Base-by-base conservation (phyloP, 2,329 filamentous ascomycete genomes). In the Sclerotinia glacialis region DNA sequence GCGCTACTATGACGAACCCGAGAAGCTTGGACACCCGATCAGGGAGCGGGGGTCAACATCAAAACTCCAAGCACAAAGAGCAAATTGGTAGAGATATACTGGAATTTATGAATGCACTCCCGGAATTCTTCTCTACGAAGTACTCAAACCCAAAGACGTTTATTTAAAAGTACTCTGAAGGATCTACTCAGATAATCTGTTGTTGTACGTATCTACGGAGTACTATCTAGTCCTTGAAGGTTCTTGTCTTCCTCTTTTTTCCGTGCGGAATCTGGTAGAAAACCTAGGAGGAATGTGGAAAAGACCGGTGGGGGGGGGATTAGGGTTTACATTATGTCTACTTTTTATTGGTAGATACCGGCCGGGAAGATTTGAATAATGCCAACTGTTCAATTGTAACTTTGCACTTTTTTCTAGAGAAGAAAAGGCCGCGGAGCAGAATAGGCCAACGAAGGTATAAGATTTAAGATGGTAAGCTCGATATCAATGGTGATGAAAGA, bases 1-100 rank as follows among this genome's bases (percentile, higher is more conserved):
- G 40, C 42, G 63, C 52, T 56, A 63, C 54, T 47, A 54, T 65
- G 62, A 65, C 62, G 62, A 53, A 64, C 55, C 55, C 23, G 28
- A 46, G 46, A 49, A 64, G 61, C 61, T 64, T 64, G 31, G 52
- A 59, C 63, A 64, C 44, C 11, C 52, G 62, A 50, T 52, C 59
- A 40, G 55, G 37, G 52, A 44, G 62, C 52, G 42, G 62, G 62
- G 59, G 59, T 42, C 31, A 26, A 50, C 21, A 47, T 40, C 23
- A 46, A 46, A 46, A n/a, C 40, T 31, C 37, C 14, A 46, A 21
- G 46, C 26, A 56, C 50, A 56, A 64, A 64, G 50, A 64, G 40
- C 9, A 44, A 37, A 64, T 21, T 31, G 40, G 5, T 64, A 18
- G 18, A 58, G 26, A 46, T 26, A 18, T 23, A 40, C 37, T 21